Base-by-base conservation (phyloP, 345 rosid genomes). In the Pistacia atlantica region DNA sequence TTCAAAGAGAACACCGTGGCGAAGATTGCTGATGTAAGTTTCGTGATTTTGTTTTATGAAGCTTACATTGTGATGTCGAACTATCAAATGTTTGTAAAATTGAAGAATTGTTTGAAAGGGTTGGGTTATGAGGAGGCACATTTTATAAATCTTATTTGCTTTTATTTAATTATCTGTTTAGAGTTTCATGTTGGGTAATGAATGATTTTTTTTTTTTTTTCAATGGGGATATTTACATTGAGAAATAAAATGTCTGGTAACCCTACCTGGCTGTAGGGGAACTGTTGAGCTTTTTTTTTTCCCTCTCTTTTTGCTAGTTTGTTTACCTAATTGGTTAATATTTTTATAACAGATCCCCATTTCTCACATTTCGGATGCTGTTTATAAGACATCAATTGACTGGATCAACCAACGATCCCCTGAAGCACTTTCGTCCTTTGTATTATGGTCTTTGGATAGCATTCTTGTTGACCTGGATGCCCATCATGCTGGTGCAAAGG, bases 331-430 rank as follows among this genome's bases (percentile, higher is more conserved):
- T 63, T 20, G 70, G 48, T 72, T 76, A 45, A 58, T 64, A 49
- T 77, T 0, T 51, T 18, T 68, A 46, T 28, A 31, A 77, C 88
- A 92, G 97, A 83, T 87, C 59, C 97, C 94, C 4, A 83, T 90
- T 45, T 81, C 87, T 25, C 89, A 90, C 81, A 86, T 92, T 77
- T 81, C 93, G 20, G 89, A 90, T 63, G 82, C 83, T 54, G 91
- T 92, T 51, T 87, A 86, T 81, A 92, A 87, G 80, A 86, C 93
- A 72, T 86, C 97, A 3, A 81, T 80, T 37, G 95, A 92, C 59
- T 92, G 97, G 97, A 84, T 92, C 77, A 90, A 84, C 79, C 86
- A 87, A 63, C 89, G 80, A 13, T 85, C 95, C 8, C 22, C 80
- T 48, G 95, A 89, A 33, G 88, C 95, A 14, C 91, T 92, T 69